These are phyloP conservation scores for Lactarius sanguifluus DNA, from an alignment of 768 basidiomycete genomes.

Conservation along the genomic window DNA sequence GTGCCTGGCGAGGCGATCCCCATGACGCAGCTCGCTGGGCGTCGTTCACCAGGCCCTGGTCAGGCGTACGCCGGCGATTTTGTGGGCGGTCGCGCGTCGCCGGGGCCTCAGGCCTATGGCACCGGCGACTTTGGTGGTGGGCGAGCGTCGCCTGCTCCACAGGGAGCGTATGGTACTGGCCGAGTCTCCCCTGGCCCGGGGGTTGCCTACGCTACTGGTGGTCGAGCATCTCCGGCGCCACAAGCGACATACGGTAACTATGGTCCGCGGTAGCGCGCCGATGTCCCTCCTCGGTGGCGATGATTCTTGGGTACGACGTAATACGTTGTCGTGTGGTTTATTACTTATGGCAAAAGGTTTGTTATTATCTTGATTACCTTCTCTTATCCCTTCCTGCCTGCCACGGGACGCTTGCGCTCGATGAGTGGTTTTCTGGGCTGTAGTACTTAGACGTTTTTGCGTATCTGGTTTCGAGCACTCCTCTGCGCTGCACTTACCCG, in stretches of 20 bases:
- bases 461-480: background rate
- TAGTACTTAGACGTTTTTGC: conserved; percentile 5
- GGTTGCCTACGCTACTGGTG: conserved; percentile 29
- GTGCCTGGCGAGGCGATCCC: conserved; percentile 56
- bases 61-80: conserved; percentile 24
- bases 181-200: conserved; percentile 13
- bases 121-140: conserved; percentile 16
- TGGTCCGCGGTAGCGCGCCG: conserved; percentile 25
- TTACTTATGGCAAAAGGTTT: conserved; percentile 9
- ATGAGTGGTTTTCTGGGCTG: conserved; percentile 2
- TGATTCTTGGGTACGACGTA: background rate
- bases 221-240: conserved; percentile 48
- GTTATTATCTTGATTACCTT: background rate
- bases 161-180: conserved; percentile 19
- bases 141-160: conserved; percentile 25
- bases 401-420: conserved; percentile 5
- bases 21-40: conserved; percentile 59
- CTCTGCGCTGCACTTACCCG: conserved; percentile 1
- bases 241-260: conserved; percentile 44
- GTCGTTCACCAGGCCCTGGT: conserved; percentile 34
- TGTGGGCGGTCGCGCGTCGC: conserved; percentile 23
- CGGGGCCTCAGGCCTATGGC: conserved; percentile 6
- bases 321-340: background rate
- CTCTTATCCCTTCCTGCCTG: background rate
- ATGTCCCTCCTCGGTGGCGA: background rate